A percentile compares a stretch with the other conserved stretches of the same genome.
Conservation (phyloP, 1,284 basidiomycete genomes). For the Papiliotrema laurentii region DNA sequence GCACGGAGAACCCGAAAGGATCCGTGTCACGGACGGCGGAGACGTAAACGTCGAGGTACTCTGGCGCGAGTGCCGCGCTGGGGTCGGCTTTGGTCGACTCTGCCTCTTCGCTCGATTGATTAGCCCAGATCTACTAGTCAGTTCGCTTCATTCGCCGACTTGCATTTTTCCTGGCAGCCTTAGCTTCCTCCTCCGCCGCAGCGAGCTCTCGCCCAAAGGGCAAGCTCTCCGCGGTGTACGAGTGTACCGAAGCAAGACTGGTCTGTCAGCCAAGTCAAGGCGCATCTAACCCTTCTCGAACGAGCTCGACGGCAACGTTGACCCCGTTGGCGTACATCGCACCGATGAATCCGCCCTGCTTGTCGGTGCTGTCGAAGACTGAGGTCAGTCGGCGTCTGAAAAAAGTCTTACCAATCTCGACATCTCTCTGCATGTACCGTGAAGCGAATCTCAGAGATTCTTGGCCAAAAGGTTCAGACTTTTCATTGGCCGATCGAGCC, state of each 20-base stretch:
- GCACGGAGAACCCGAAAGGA: conserved; percentile 83
- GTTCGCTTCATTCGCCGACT: conserved; percentile 29
- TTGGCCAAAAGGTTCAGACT: conserved; percentile 79
- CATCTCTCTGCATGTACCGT: conserved; percentile 87
- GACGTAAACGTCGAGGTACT: conserved; percentile 88
- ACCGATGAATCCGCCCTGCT: conserved; percentile 94
- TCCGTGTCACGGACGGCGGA: conserved; percentile 78
- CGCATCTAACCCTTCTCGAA: conserved; percentile 62
- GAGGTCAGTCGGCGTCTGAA: no score
- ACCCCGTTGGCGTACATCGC: conserved; percentile 70
- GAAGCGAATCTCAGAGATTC: conserved; percentile 80
- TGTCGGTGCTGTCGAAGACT: conserved; percentile 81
- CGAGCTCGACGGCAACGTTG: conserved; percentile 77
- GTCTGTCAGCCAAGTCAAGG: conserved; percentile 5
- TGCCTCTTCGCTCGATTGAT: conserved; percentile 70
- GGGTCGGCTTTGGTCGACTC: conserved; percentile 41
- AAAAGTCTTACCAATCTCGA: conserved; percentile 68
- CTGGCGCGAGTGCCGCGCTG: conserved; percentile 60
- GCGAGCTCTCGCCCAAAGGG: conserved; percentile 73
- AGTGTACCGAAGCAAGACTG: conserved; percentile 71
- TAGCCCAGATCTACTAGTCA: conserved; percentile 67
- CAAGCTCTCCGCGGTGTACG: conserved; percentile 77
- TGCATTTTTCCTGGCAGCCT: conserved; percentile 70
- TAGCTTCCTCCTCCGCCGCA: conserved; percentile 80
- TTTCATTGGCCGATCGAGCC: conserved; percentile 74